Percentiles rank a stretch among this genome's conserved stretches.
These are phyloP conservation scores for Naegleria lovaniensis DNA, from an alignment of 208 protist genomes.

Conservation along the genomic window DNA sequence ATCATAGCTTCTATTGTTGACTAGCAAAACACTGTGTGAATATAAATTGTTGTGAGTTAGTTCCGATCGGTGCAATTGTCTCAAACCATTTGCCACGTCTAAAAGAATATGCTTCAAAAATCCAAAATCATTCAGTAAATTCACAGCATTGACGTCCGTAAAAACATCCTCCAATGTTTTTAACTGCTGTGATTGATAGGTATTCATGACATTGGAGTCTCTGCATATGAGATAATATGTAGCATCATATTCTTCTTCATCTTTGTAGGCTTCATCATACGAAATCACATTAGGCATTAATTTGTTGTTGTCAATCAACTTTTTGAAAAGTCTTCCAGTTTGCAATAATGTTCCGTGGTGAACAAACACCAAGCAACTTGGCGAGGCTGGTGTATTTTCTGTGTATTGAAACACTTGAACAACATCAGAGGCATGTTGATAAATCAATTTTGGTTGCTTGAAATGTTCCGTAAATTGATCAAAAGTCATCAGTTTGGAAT, in stretches of 20 bases:
- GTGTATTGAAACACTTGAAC: neutral
- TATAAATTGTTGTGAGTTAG: neutral
- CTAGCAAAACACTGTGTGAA: neutral
- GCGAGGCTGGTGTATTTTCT: neutral
- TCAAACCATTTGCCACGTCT: neutral
- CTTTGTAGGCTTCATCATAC: conserved; percentile 10
- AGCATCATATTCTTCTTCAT: neutral
- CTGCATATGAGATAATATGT: neutral
- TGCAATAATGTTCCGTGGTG: neutral
- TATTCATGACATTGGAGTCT: neutral
- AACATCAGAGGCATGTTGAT: neutral
- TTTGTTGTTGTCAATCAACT: neutral
- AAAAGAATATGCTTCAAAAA: neutral
- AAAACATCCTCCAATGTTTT: neutral
- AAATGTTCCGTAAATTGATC: neutral
- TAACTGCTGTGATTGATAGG: neutral
- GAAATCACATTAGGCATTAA: neutral
- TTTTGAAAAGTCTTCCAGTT: conserved; percentile 1
- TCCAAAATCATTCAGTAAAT: neutral
- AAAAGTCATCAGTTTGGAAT: neutral
- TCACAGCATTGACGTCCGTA: neutral
- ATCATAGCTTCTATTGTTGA: neutral
- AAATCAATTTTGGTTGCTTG: neutral
- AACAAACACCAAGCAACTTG: neutral
- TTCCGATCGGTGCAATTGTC: neutral